Base-by-base conservation (phyloP, 1,284 basidiomycete species). In the Fomitopsis betulina region DNA sequence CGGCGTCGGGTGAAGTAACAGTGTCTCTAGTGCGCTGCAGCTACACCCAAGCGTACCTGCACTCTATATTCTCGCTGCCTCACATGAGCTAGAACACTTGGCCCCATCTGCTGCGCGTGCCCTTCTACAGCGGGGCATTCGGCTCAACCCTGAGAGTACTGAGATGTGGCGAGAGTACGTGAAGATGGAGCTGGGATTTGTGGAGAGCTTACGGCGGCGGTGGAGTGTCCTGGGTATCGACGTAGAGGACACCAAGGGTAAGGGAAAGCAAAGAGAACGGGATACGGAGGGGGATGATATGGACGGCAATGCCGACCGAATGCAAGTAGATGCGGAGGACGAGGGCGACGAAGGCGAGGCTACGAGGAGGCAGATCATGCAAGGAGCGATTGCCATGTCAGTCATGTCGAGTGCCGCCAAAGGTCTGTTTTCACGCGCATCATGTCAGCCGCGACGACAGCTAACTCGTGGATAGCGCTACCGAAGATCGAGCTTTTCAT, bases 141-240 rank as follows among this genome's bases (percentile, higher is more conserved):
- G 95, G 32, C 71, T 95, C 55, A 86, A 94, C 61, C 75, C 79
- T 7, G 81, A 87, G 45, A 89, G 83, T 61, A 72, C 83, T 21
- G 83, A 86, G 60, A 78, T 96, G 70, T 96, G 93, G 93, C 78
- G 79, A 35, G 93, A 94, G 71, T 95, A 96, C 71, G 85, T 94
- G 62, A 88, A 89, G 67, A 93, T 97, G 85, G 95, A 98, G 72
- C 75, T 96, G 8, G 88, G 89, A 3, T 97, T 94, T 72, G 80
- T 94, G 17, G 94, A 97, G 75, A 85, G 85, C 10, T 75, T 97
- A 54, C 77, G 93, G 42, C 76, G 93, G 60, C 79, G 94, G 43
- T 96, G 93, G 93, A 83, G 81, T 50, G 79, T 92, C 6, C 78
- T 93, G 13, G 92, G 90, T 3, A 84, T 93, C 40, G 63, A 73